A percentile compares a stretch with the other conserved stretches of the same genome.
Conservation (phyloP, 192 early-diverging fungal species). For the Pilobolus umbonatus region DNA sequence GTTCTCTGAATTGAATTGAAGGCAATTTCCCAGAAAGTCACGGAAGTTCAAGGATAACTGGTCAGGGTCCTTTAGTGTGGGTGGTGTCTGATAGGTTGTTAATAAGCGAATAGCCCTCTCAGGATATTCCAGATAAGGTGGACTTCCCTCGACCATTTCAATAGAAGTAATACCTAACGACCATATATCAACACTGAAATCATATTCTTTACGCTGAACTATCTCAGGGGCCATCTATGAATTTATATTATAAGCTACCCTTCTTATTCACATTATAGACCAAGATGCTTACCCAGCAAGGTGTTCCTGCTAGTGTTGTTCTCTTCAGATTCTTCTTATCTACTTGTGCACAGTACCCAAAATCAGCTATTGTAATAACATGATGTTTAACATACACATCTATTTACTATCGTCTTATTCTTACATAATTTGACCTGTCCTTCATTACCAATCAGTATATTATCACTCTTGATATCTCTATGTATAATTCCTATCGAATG, state of each 20-base stretch:
- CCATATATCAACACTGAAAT: conserved; percentile 91
- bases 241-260: not conserved
- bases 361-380: too few species aligned
- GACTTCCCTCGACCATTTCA: conserved; percentile 94
- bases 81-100: conserved; percentile 83
- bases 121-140: conserved; percentile 89
- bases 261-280: not conserved
- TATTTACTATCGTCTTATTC: too few species aligned
- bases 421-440: conserved; percentile 70
- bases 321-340: conserved; percentile 59
- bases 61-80: conserved; percentile 82
- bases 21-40: conserved; percentile 73
- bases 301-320: conserved; percentile 79
- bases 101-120: conserved; percentile 72
- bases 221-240: conserved; percentile 89
- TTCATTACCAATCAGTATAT: conserved; percentile 63
- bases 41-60: conserved; percentile 64
- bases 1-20: conserved; percentile 79
- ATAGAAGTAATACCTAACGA: conserved; percentile 97
- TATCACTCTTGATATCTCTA: conserved; percentile 86
- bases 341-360: conserved; percentile 83
- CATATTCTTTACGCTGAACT: conserved; percentile 84
- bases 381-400: too few species aligned
- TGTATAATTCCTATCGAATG: conserved; percentile 75
- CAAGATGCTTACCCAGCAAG: conserved; percentile 66